phyloP scores from a whole-genome alignment of 2,329 filamentous ascomycete genomes.

The Diaporthe australafricana region DNA sequence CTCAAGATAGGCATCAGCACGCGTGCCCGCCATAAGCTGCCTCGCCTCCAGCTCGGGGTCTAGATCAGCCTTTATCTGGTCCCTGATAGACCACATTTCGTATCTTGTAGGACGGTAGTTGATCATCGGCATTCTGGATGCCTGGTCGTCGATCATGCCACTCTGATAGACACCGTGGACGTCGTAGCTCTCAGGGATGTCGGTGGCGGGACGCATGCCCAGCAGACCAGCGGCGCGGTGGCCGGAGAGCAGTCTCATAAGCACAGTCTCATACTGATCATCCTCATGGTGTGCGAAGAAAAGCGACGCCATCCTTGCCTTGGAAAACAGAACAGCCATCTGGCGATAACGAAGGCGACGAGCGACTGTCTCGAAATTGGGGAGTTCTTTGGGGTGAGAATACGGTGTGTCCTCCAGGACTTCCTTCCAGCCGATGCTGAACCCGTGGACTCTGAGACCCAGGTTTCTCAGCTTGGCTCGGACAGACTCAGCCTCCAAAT shows the following conservation, averaged over 20 bases:
- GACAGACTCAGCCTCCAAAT: slow-evolving; percentile 63
- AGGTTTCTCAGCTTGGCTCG: slow-evolving; percentile 48
- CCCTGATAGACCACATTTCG: slow-evolving; percentile 42
- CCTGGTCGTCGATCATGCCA: slow-evolving; percentile 64
- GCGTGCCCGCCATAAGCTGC: slow-evolving; percentile 29
- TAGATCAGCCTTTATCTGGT: slow-evolving; percentile 43
- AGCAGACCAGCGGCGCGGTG: slow-evolving; percentile 77
- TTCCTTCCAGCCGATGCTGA: slow-evolving; percentile 62
- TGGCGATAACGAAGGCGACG: slow-evolving; percentile 79
- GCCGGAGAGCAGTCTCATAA: slow-evolving; percentile 79
- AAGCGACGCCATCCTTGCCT: slow-evolving; percentile 65
- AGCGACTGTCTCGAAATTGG: slow-evolving; percentile 82
- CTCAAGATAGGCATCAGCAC: slow-evolving; percentile 36
- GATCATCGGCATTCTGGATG: slow-evolving; percentile 49
- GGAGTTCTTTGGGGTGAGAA: slow-evolving; percentile 52
- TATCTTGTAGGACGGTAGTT: slow-evolving; percentile 46
- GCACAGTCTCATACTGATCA: slow-evolving; percentile 89
- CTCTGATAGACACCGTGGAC: slow-evolving; percentile 78
- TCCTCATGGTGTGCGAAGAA: slow-evolving; percentile 89
- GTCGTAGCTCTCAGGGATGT: slow-evolving; percentile 87
- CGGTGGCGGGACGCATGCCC: slow-evolving; percentile 73
- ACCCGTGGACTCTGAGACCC: slow-evolving; percentile 45
- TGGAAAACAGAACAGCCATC: slow-evolving; percentile 71
- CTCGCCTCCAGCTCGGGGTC: slow-evolving; percentile 39
- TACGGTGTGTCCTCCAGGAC: slow-evolving; percentile 40